Conservation (phyloP, 768 basidiomycete genomes). For the Ephemerocybe angulata region DNA sequence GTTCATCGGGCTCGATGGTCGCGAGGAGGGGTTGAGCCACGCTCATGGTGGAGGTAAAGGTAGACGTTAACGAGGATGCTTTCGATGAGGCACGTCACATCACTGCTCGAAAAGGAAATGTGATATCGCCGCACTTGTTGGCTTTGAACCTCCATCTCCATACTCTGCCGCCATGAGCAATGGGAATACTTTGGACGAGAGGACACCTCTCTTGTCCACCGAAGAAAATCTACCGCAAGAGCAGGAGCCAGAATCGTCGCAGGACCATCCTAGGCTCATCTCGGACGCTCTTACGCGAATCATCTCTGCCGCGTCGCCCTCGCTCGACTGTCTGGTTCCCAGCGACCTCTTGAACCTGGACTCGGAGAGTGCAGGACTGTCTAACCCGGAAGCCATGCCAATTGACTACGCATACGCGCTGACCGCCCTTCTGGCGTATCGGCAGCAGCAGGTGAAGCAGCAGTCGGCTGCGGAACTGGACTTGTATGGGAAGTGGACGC, state of each 20-base stretch:
- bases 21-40: constrained; percentile 62
- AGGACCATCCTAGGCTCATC: not conserved
- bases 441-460: constrained; percentile 19
- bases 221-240: not conserved
- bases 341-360: constrained; percentile 15
- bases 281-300: not conserved
- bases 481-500: constrained; percentile 42
- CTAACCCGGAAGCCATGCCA: constrained; percentile 2
- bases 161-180: not conserved
- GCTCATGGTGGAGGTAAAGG: constrained; percentile 43
- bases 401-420: constrained; percentile 25
- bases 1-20: constrained; percentile 87
- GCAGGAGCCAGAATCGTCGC: not conserved
- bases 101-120: not conserved
- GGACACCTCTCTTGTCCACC: not conserved
- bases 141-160: not conserved
- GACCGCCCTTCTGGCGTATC: constrained; percentile 30
- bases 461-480: constrained; percentile 20
- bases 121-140: not conserved
- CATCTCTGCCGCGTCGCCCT: constrained; percentile 12
- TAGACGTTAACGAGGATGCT: not conserved
- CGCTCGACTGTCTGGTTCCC: constrained; percentile 17
- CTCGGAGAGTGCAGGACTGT: constrained; percentile 7
- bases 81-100: not conserved
- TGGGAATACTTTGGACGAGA: not conserved